Base-by-base conservation (phyloP, 768 basidiomycete genomes). In the Paxillus involutus region DNA sequence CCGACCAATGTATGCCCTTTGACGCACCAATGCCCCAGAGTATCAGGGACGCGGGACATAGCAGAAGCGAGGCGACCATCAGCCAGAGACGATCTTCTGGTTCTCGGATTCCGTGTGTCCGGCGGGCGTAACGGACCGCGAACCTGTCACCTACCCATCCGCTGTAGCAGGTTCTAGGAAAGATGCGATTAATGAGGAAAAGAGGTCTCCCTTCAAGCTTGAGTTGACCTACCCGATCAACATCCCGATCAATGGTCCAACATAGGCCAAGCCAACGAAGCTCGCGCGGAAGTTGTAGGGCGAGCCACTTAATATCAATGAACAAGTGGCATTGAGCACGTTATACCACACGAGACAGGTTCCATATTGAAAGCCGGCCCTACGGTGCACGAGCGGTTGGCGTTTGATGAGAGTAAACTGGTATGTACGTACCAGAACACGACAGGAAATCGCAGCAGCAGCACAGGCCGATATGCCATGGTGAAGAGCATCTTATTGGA, bases 1-100 rank as follows among this genome's bases (percentile, higher is more conserved):
- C 60, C 6, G 47, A 32, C 59, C 59, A 61, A 12, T 29, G 26
- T 11, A 61, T 56, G 12, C 52, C 59, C 42, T 43, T 60, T 19
- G 60, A 61, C 11, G 60, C 60, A 21, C 60, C 60, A 11, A 61
- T 55, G 24, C 59, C 59, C 60, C 60, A 61, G 29, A 61, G 59
- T 17, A 63, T 53, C 13, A 63, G 59, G 1, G 62, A 60, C 3
- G 56, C 47, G 8, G 62, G 58, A 17, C 59, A 60, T 36, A 63
- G 48, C 24, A 59, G 8, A 12, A 60, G 36, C 4, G 62, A 63
- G 17, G 60, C 56, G 29, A 63, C 39, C 59, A 63, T 58, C n/a
- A 63, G 59, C 62, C 62, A 63, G n/a, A 63, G 56, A 14, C 62
- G 59, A 39, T 63, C 59, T 33, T 63, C 62, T 8, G 62, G 62